Evolutionary conservation across 352 stramenopile genomes (phyloP).

Genomic region (Blastocystis sp.): DNA sequence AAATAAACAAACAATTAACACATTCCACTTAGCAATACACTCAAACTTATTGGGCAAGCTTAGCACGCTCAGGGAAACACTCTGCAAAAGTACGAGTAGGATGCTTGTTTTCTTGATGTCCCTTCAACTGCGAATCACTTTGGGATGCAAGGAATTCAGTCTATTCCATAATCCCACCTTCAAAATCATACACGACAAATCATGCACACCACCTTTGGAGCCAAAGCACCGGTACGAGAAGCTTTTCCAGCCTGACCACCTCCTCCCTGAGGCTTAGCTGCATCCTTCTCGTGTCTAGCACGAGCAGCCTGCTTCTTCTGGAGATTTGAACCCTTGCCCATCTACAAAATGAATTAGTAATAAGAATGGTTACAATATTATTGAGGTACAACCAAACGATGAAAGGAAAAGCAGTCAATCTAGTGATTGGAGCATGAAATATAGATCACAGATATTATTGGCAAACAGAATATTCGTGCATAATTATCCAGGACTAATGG

Average conservation of each 20-base stretch:
- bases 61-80: slow-evolving; percentile 47
- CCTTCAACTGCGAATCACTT: slow-evolving; percentile 16
- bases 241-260: slow-evolving; percentile 58
- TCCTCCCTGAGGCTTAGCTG: slow-evolving; percentile 23
- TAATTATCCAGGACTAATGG: neutral
- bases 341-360: neutral
- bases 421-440: neutral
- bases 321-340: slow-evolving; percentile 59
- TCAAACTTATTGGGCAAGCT: neutral
- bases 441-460: neutral
- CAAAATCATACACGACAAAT: slow-evolving; percentile 17
- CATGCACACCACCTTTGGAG: slow-evolving; percentile 53
- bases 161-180: neutral
- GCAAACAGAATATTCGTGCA: neutral
- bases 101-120: slow-evolving; percentile 48
- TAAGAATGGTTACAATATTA: neutral
- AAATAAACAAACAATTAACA: neutral
- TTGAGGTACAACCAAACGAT: neutral
- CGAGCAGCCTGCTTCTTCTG: slow-evolving; percentile 60
- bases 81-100: slow-evolving; percentile 40
- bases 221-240: slow-evolving; percentile 7
- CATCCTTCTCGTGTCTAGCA: slow-evolving; percentile 43
- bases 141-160: slow-evolving; percentile 49
- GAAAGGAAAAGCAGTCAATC: neutral
- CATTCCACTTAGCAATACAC: neutral